phyloP scores from a whole-genome alignment of 768 basidiomycete genomes.

The Leccinum olivaceopallidum region DNA sequence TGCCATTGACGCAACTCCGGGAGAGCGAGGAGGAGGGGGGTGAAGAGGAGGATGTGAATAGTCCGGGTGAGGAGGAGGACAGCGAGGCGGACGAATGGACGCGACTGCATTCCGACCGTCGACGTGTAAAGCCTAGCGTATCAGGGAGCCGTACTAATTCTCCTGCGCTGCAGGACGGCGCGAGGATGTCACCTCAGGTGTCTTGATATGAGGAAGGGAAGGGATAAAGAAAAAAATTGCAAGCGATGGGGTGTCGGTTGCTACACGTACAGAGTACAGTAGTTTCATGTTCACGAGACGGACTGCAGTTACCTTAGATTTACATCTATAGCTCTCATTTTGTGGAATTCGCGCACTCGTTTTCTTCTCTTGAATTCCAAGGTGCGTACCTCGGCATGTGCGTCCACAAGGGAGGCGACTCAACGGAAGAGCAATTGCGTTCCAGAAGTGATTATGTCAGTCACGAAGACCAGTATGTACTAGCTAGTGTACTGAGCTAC shows the following conservation, averaged over 20 bases:
- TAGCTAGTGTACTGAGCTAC: neutral
- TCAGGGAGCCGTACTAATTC: conserved; percentile 59
- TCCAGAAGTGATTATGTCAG: too few species aligned
- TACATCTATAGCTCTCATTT: conserved; percentile 23
- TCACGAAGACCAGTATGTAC: too few species aligned
- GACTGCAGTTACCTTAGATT: conserved; percentile 32
- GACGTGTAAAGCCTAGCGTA: conserved; percentile 28
- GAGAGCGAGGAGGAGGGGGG: conserved; percentile 70
- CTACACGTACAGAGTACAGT: conserved; percentile 15
- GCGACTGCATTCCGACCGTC: conserved; percentile 31
- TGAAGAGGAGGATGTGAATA: conserved; percentile 28
- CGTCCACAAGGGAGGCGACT: neutral
- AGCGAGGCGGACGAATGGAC: conserved; percentile 47
- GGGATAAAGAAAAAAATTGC: neutral
- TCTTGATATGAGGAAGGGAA: conserved; percentile 11
- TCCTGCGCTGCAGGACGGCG: conserved; percentile 39
- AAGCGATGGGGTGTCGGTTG: conserved; percentile 1
- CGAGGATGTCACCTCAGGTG: conserved; percentile 20
- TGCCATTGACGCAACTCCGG: conserved; percentile 61
- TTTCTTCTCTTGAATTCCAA: neutral
- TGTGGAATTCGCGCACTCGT: conserved; percentile 15
- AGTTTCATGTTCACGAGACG: conserved; percentile 9
- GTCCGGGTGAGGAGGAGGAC: conserved; percentile 38
- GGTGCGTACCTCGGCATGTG: too few species aligned
- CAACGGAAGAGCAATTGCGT: too few species aligned